These are phyloP conservation scores for Umbilicus rupestris DNA, from an alignment of 164 flowering plant species.

Conservation along the genomic window DNA sequence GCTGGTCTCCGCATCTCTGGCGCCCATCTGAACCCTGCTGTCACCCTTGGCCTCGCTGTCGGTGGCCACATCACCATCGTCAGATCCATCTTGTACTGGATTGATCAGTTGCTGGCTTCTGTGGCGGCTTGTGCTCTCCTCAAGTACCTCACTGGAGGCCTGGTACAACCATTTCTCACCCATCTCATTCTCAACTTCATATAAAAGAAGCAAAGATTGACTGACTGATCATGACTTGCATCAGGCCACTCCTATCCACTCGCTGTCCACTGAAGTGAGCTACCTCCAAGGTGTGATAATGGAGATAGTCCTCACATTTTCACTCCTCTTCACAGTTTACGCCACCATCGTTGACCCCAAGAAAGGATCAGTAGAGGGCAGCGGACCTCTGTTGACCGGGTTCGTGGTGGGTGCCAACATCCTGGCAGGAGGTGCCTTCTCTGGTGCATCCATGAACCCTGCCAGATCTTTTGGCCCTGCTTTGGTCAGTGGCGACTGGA, in stretches of 20 bases:
- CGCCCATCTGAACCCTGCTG: constrained; percentile 88
- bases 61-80: constrained; percentile 81
- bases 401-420: constrained; percentile 88
- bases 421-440: constrained; percentile 77
- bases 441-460: constrained; percentile 95
- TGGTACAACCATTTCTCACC: too few species aligned
- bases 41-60: constrained; percentile 61
- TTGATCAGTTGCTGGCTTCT: constrained; percentile 64
- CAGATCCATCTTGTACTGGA: constrained; percentile 61
- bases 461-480: constrained; percentile 92
- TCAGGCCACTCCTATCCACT: constrained; percentile 59
- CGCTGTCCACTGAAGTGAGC: constrained; percentile 59
- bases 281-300: constrained; percentile 57
- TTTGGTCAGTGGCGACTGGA: constrained; percentile 67
- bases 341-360: constrained; percentile 78
- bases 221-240: too few species aligned
- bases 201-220: too few species aligned
- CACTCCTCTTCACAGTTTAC: constrained; percentile 68
- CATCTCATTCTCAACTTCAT: neutral
- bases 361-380: constrained; percentile 52
- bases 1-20: constrained; percentile 76
- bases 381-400: constrained; percentile 70
- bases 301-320: constrained; percentile 80
- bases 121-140: constrained; percentile 62
- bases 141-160: constrained; percentile 63